phyloP scores from a whole-genome alignment of 2,329 filamentous ascomycete species.

The Ploettnerulaceae sp. region DNA sequence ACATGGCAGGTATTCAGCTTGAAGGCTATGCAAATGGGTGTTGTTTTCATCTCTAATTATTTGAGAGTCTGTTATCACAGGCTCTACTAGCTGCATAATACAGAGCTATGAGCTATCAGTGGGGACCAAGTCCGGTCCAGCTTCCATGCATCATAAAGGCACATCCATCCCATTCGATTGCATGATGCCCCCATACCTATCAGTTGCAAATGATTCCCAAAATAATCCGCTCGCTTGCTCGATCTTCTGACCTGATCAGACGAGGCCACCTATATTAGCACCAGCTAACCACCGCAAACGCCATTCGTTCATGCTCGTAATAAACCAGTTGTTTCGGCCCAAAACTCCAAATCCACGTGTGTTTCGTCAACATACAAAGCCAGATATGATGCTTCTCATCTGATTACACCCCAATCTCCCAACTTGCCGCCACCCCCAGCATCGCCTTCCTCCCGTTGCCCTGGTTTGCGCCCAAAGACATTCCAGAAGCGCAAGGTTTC shows the following conservation, averaged over 20 bases:
- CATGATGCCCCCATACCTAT: no score
- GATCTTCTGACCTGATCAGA: neutral
- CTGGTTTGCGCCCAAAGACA: constrained; percentile 79
- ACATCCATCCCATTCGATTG: neutral
- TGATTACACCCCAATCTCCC: constrained; percentile 79
- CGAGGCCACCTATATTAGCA: neutral
- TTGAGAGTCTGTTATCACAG: constrained; percentile 14
- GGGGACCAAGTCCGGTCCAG: no score
- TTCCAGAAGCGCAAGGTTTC: constrained; percentile 98
- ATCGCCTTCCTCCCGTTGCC: constrained; percentile 62
- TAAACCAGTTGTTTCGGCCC: neutral
- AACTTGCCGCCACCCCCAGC: constrained; percentile 56
- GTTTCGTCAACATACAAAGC: constrained; percentile 1
- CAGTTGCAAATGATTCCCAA: constrained; percentile 2
- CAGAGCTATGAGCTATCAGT: no score
- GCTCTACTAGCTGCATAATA: neutral
- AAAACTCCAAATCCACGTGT: neutral
- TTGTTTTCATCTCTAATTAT: constrained; percentile 14
- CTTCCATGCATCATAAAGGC: neutral
- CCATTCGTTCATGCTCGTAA: constrained; percentile 9
- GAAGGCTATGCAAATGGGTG: no score
- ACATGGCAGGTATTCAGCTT: neutral
- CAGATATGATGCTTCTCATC: constrained; percentile 40
- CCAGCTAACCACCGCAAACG: constrained; percentile 8
- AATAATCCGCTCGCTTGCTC: constrained; percentile 1